Percentiles rank a stretch among this genome's conserved stretches.
These are phyloP conservation scores for Parmelia sp. DNA, from an alignment of 495 filamentous ascomycete genomes.

Conservation along the genomic window DNA sequence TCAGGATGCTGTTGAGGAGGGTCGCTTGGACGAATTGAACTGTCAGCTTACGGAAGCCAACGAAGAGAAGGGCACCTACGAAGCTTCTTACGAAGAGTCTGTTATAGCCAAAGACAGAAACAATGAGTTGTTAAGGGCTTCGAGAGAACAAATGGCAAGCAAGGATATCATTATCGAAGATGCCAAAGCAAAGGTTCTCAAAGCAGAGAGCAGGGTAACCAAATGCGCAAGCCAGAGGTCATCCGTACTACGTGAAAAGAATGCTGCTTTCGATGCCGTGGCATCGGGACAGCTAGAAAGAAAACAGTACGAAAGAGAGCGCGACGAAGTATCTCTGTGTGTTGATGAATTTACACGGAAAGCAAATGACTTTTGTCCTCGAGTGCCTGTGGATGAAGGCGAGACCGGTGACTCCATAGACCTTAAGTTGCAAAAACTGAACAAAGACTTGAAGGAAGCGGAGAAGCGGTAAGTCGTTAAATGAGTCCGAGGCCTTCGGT, in stretches of 20 bases:
- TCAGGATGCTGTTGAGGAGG: slow-evolving; percentile 52
- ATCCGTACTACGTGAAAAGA: slow-evolving; percentile 57
- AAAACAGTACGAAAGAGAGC: slow-evolving; percentile 39
- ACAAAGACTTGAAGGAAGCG: slow-evolving; percentile 47
- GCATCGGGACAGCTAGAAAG: slow-evolving; percentile 45
- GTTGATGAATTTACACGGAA: slow-evolving; percentile 52
- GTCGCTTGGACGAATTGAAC: slow-evolving; percentile 54
- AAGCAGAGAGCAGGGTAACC: slow-evolving; percentile 53
- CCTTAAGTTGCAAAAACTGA: slow-evolving; percentile 54
- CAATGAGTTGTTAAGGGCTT: slow-evolving; percentile 37
- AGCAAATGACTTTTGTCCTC: slow-evolving; percentile 50
- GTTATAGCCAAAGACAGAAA: slow-evolving; percentile 45
- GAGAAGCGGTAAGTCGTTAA: slow-evolving; percentile 40
- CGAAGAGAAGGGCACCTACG: slow-evolving; percentile 40
- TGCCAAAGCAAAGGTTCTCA: slow-evolving; percentile 40
- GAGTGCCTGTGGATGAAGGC: slow-evolving; percentile 62
- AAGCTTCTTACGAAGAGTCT: slow-evolving; percentile 48
- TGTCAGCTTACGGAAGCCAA: slow-evolving; percentile 45
- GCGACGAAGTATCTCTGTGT: slow-evolving; percentile 37
- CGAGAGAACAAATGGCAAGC: slow-evolving; percentile 37
- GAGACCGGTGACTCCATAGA: slow-evolving; percentile 60
- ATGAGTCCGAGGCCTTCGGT: slow-evolving; percentile 24
- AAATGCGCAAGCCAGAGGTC: slow-evolving; percentile 45
- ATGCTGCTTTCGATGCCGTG: slow-evolving; percentile 50
- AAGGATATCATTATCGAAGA: slow-evolving; percentile 39